Percentiles rank a stretch among this genome's conserved stretches.
Evolutionary conservation across 2,329 filamentous ascomycete genomes (phyloP).

Genomic region (Talaromyces sp.): DNA sequence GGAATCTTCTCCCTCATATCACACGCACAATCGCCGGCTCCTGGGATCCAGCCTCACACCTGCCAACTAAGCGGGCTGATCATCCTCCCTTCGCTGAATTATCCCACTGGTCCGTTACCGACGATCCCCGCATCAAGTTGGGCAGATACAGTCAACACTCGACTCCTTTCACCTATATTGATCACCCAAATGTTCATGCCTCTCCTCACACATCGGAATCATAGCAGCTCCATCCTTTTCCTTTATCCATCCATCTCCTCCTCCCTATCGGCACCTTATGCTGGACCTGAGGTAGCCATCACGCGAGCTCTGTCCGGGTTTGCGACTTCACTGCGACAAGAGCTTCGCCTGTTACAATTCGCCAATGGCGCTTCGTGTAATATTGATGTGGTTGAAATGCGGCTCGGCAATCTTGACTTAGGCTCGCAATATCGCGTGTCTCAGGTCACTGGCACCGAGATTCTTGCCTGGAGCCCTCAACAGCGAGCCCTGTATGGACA

Average conservation of each 20-base stretch:
- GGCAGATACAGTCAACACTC: conserved; percentile 86
- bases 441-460: conserved; percentile 46
- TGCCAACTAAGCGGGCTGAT: conserved; percentile 75
- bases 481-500: conserved; percentile 49
- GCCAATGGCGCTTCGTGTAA: conserved; percentile 28
- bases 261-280: conserved; percentile 40
- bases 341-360: conserved; percentile 65
- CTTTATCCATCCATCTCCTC: conserved; percentile 43
- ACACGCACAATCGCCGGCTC: conserved; percentile 69
- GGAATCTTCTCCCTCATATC: conserved; percentile 68
- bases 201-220: conserved; percentile 60
- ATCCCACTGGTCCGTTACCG: conserved; percentile 77
- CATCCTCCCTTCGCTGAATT: conserved; percentile 72
- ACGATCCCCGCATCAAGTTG: conserved; percentile 79
- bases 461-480: conserved; percentile 56
- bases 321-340: conserved; percentile 71
- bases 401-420: conserved; percentile 87
- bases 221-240: conserved; percentile 43
- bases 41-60: conserved; percentile 69
- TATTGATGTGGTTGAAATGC: conserved; percentile 77
- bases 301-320: conserved; percentile 83
- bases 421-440: conserved; percentile 52
- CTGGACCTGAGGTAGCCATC: conserved; percentile 77
- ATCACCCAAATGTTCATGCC: conserved; percentile 87
- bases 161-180: conserved; percentile 82